Base-by-base conservation (phyloP, 163 green algal species). In the Prototheca cutis region DNA sequence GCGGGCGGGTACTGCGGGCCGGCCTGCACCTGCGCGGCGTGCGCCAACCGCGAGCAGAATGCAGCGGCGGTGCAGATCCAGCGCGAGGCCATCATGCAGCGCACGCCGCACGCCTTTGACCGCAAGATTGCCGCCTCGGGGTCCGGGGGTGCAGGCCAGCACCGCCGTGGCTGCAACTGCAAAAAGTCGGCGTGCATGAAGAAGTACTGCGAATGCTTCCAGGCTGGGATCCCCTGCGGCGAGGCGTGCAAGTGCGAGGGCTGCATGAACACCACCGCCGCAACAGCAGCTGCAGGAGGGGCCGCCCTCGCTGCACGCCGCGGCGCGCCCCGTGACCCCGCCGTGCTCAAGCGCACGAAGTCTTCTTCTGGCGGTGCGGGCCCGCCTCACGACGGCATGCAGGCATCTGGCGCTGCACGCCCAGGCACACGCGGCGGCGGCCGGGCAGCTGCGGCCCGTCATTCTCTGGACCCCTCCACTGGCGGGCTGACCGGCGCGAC, bases 151-250 rank as follows among this genome's bases (percentile, higher is more conserved):
- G 69, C 51, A 24, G 56, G 40, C 8, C 57, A 76, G 61, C 71
- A 83, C 59, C 47, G 67, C 18, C 59, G 65, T 3, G 89, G 89
- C 48, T 96, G 89, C 78, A 86, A 90, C 60, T 96, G 89, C 84
- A 91, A 88, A 61, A 91, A 88, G 66, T 86, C 68, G 25, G 66
- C 73, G 42, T 96, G 89, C 75, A 72, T 85, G 45, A 95, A 95
- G 62, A 94, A 94, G 73, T 96, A 96, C 72, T 96, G 89, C 76
- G 89, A 96, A 65, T 96, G 89, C 80, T 96, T 89, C 65, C 72
- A 85, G 73, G 80, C 77, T 32, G 81, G 80, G 15, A 76, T 88
- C 4, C 65, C 69, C 24, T 90, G 83, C 59, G 80, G 79, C n/a
- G 62, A 73, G 31, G 61, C 75, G 58, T 88, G 82, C 70, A 86